These are phyloP conservation scores for Phytophthora agathidicida DNA, from an alignment of 352 stramenopile species.

Conservation along the genomic window DNA sequence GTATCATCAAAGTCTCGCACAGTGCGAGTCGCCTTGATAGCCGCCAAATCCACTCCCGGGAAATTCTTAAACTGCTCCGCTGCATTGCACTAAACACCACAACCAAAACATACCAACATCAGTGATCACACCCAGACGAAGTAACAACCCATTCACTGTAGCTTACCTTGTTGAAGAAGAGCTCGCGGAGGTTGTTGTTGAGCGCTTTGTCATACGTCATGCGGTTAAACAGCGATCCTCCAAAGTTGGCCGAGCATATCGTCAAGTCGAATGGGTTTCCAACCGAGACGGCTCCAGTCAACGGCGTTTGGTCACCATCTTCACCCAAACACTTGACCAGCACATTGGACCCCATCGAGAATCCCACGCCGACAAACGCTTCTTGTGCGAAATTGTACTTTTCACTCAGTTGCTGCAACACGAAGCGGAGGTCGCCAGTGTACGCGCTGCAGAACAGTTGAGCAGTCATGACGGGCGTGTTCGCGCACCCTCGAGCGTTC, in stretches of 20 bases:
- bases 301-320: constrained; percentile 39
- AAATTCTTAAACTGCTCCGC: constrained; percentile 53
- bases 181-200: constrained; percentile 56
- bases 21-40: constrained; percentile 38
- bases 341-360: constrained; percentile 82
- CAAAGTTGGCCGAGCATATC: constrained; percentile 59
- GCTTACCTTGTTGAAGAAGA: constrained; percentile 67
- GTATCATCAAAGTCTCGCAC: constrained; percentile 70
- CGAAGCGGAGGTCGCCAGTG: constrained; percentile 68
- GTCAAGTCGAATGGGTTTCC: constrained; percentile 79
- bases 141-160: not conserved
- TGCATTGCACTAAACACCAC: constrained; percentile 29
- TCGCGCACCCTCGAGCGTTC: constrained; percentile 72
- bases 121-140: not conserved
- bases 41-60: constrained; percentile 47
- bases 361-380: constrained; percentile 65
- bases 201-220: constrained; percentile 68
- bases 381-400: constrained; percentile 53
- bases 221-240: constrained; percentile 54
- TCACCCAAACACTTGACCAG: constrained; percentile 84
- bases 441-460: constrained; percentile 76
- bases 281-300: constrained; percentile 67
- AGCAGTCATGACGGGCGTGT: constrained; percentile 60
- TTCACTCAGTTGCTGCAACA: constrained; percentile 43
- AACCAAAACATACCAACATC: constrained; percentile 3